These are phyloP conservation scores for Phytophthora podocarpi DNA, from an alignment of 352 stramenopile genomes.

Conservation along the genomic window DNA sequence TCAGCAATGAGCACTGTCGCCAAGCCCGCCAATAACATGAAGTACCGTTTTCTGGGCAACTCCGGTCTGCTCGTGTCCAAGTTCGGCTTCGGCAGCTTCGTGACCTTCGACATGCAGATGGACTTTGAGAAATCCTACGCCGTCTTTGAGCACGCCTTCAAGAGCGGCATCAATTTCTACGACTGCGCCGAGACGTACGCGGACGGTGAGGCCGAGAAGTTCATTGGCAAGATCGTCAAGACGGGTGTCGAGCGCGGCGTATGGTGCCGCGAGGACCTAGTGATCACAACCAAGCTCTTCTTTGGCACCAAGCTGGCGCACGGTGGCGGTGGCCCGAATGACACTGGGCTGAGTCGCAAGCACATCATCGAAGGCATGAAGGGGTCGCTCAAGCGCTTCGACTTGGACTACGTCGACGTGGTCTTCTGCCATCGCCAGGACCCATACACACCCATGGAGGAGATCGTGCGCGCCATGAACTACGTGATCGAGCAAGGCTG, in stretches of 20 bases:
- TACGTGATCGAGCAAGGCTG: conserved; percentile 50
- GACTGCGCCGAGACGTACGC: conserved; percentile 67
- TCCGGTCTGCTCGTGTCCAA: conserved; percentile 57
- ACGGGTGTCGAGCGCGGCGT: conserved; percentile 48
- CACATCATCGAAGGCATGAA: conserved; percentile 68
- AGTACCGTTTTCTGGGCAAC: conserved; percentile 66
- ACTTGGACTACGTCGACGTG: conserved; percentile 67
- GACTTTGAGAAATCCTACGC: conserved; percentile 64
- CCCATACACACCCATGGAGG: conserved; percentile 66
- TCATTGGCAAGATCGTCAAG: conserved; percentile 67
- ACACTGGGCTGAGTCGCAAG: conserved; percentile 52
- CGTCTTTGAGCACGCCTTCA: conserved; percentile 65
- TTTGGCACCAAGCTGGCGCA: conserved; percentile 43
- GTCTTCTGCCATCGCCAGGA: conserved; percentile 76
- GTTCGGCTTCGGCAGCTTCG: conserved; percentile 56
- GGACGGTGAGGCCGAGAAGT: conserved; percentile 49
- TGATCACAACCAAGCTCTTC: conserved; percentile 78
- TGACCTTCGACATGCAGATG: conserved; percentile 56
- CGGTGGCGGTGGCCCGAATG: too few relatives aligned
- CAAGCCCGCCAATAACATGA: too few relatives aligned
- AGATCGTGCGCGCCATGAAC: conserved; percentile 77
- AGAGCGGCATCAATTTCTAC: conserved; percentile 71
- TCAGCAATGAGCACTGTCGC: conserved; percentile 21
- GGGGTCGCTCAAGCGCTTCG: conserved; percentile 61
- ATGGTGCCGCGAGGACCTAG: conserved; percentile 60